Base-by-base conservation (phyloP, 352 stramenopile genomes). In the Thraustochytrium sp. region DNA sequence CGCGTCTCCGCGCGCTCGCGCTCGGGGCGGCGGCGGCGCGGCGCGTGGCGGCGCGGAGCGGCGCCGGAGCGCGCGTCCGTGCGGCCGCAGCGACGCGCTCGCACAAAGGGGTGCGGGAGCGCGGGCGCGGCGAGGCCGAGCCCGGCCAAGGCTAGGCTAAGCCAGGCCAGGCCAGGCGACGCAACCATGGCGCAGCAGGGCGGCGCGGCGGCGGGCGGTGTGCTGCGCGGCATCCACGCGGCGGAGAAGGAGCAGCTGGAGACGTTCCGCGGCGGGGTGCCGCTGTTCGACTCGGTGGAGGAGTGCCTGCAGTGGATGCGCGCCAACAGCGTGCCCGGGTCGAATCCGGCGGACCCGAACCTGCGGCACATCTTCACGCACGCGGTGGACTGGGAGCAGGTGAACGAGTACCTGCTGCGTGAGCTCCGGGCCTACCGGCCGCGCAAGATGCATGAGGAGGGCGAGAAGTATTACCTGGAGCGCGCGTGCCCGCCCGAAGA, bases 331-430 rank as follows among this genome's bases (percentile, higher is more conserved):
- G 16, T 38, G 2, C 88, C 89, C 44, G 91, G 91, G 48, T 96
- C 92, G 48, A 97, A 97, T 84, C 93, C 93, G 2, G 91, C 96
- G 82, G 94, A 93, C 87, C 91, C 91, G 29, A 91, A 90, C 82
- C 89, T 97, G 82, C 91, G 95, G 88, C 94, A 98, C 85, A 91
- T 96, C 31, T 93, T 97, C 85, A 96, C 92, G 55, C 95, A 93
- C 86, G 88, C 96, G 42, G 90, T 96, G 26, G 92, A 93, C 86
- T 97, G 93, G 93, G 88, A 90, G 29, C 90, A 94, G 85, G 76
- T 90, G 29, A 62, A 88, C 23, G 73, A 80, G 34, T 88, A 88
- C 83, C 76, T 91, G 37, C 76, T 91, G 13, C 78, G 51, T 18
- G 62, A 74, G 55, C 83, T 89, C 18, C 68, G 55, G 31, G 80